Evolutionary conservation across 1,284 basidiomycete species (phyloP).

Genomic region (Puccinia triticina): DNA sequence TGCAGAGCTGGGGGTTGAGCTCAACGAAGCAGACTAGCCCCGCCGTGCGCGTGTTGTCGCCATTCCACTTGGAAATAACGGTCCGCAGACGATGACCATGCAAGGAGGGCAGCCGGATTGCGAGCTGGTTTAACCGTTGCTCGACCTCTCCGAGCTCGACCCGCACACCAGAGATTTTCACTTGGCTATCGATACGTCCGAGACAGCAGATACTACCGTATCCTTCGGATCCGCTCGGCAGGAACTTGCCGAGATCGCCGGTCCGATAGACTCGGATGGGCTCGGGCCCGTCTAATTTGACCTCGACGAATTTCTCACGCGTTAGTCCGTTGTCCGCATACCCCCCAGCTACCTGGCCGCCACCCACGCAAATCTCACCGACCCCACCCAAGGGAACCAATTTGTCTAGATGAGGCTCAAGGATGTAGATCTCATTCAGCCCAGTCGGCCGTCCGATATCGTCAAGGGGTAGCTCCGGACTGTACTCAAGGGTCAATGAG

Average conservation of each 20-base stretch:
- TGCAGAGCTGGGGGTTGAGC: constrained; percentile 6
- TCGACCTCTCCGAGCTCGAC: constrained; percentile 57
- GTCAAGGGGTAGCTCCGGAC: constrained; percentile 39
- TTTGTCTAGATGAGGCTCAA: constrained; percentile 35
- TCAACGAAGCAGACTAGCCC: constrained; percentile 53
- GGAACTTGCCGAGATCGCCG: constrained; percentile 55
- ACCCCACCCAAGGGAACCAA: constrained; percentile 55
- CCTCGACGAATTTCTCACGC: constrained; percentile 53
- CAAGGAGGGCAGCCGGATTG: constrained; percentile 2
- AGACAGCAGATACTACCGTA: constrained; percentile 55
- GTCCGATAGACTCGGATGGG: constrained; percentile 54
- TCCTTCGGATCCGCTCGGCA: constrained; percentile 52
- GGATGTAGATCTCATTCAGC: constrained; percentile 53
- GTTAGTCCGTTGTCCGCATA: constrained; percentile 53
- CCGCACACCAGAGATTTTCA: constrained; percentile 56
- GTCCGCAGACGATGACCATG: constrained; percentile 50
- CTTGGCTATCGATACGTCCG: constrained; percentile 55
- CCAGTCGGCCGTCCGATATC: constrained; percentile 56
- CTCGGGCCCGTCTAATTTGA: constrained; percentile 25
- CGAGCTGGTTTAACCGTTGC: constrained; percentile 52
- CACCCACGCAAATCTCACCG: constrained; percentile 56
- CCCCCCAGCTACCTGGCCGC: constrained; percentile 54
- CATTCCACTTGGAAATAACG: constrained; percentile 55
- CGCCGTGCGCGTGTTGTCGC: constrained; percentile 31
- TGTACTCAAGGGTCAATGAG: constrained; percentile 51